Base-by-base conservation (phyloP, 2,329 filamentous ascomycete genomes). In the Colletotrichum godetiae region DNA sequence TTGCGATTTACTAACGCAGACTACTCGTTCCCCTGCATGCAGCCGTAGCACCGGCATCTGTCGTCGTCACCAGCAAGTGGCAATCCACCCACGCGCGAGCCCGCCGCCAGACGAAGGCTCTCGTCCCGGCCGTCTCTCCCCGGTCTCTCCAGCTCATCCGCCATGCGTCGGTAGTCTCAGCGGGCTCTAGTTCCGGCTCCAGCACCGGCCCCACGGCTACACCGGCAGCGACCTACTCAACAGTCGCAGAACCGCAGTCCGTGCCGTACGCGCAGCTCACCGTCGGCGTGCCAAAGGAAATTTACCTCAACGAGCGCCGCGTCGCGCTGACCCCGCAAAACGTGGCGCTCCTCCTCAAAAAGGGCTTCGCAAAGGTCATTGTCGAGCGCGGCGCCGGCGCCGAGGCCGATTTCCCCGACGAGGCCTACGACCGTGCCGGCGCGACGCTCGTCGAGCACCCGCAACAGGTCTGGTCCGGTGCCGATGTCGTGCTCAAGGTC, bases 271-370 rank as follows among this genome's bases (percentile, higher is more conserved):
- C 88, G 24, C 86, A 92, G 57, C 88, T 97, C 68, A 93, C 91
- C 4, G 91, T 98, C 60, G 95, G 95, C 71, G 90, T 97, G 4
- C 94, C 94, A 15, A 90, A 89, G 71, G 95, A 98, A 82, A 92
- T 90, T n/a, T 95, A 89, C 78, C 89, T 91, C 0, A 90, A 92
- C 71, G 95, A 98, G 84, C 91, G 93, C 55, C 93, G 95, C 63
- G 95, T 97, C 15, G 94, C 95, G 35, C 88, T 97, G 68, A 96
- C 94, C 0, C 95, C 95, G 1, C 91, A 94, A 75, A 97, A 97
- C 84, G 94, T 95, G 19, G 89, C 92, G 2, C 85, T 97, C 1
- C 85, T 98, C 1, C 89, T 95, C 75, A 97, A 97, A 81, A 97
- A 97, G 81, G 95, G 95, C 42, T 97, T 95, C 81, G 88, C 87